Evolutionary conservation across 106 monocot species (phyloP), one percentile per base, ranked within the genome.

Genomic region (Gastrodia elata): DNA sequence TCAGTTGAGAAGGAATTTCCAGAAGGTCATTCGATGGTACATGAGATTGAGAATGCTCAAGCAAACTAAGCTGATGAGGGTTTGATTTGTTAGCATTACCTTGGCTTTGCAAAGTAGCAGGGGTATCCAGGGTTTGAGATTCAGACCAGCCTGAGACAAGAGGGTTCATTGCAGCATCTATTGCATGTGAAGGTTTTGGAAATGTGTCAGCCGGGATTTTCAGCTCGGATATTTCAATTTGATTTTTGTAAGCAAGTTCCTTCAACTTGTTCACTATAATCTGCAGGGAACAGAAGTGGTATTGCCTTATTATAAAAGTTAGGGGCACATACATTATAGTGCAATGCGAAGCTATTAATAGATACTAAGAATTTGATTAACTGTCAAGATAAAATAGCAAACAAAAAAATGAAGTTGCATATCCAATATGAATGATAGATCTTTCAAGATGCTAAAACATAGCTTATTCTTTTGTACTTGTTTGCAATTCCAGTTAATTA

Each of bases 211-310:
- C 11, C 14, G 73, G 78, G 44, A 64, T 38, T 30, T 65, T 77
- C 20, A 88, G 71, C 76, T 87, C 87, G 8, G 77, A 43, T 59
- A 94, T 86, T 26, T 67, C 58, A 28, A 77, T 72, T 2, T 76
- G 78, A 68, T 78, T 84, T 38, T 73, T 71, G 74, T 84, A 94
- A 27, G 86, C 87, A 65, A 81, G 37, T 65, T 84, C 75, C 80
- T 86, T 88, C 64, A 86, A 46, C 65, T 77, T 82, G 58, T 82
- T 78, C 28, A 88, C 82, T 42, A 79, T 28, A 70, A 77, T 75
- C 93, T 93, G 81, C 71, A 82, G 73, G 30, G 5, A 68, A 16
- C 71, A 3, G 1, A 15, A 9, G 28, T 44, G 72, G 61, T 32
- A 61, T 61, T n/a, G 25, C 25, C 25, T n/a, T 8, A 24, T 7